A percentile compares a stretch with the other conserved stretches of the same genome.
phyloP scores from a whole-genome alignment of 2,329 filamentous ascomycete genomes.

The Arachnomyces sp. region DNA sequence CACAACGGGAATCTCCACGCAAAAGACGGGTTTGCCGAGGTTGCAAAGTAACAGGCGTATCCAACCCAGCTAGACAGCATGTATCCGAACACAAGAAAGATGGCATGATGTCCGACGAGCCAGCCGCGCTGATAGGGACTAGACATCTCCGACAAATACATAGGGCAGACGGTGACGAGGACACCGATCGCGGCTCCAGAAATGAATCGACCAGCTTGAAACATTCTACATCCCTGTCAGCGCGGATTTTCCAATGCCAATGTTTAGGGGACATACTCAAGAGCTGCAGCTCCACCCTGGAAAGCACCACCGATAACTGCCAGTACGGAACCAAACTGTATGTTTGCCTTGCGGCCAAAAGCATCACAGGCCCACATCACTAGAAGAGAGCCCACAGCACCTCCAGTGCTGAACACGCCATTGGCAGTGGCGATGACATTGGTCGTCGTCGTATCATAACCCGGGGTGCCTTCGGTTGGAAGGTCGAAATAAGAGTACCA shows the following conservation, averaged over 20 bases:
- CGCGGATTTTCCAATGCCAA: background rate
- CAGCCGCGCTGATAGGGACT: slow-evolving; percentile 36
- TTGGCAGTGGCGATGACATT: slow-evolving; percentile 44
- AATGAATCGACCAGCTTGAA: slow-evolving; percentile 38
- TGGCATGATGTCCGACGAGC: slow-evolving; percentile 41
- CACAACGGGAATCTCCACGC: slow-evolving; percentile 41
- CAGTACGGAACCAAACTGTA: slow-evolving; percentile 40
- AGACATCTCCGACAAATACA: slow-evolving; percentile 40
- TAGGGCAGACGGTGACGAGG: slow-evolving; percentile 37
- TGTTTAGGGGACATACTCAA: slow-evolving; percentile 25
- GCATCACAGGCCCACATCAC: slow-evolving; percentile 44
- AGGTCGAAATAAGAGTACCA: slow-evolving; percentile 46
- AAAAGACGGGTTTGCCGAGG: slow-evolving; percentile 28
- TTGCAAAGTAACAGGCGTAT: slow-evolving; percentile 39
- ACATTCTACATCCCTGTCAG: slow-evolving; percentile 28
- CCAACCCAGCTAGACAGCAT: slow-evolving; percentile 40
- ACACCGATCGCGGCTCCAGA: slow-evolving; percentile 38
- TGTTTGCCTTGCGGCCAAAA: slow-evolving; percentile 39
- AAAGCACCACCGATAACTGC: slow-evolving; percentile 41
- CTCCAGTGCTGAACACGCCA: slow-evolving; percentile 43
- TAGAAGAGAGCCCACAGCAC: slow-evolving; percentile 41
- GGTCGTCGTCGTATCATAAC: slow-evolving; percentile 41
- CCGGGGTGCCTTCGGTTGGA: slow-evolving; percentile 35
- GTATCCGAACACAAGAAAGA: slow-evolving; percentile 43
- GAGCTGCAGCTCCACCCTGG: slow-evolving; percentile 39